phyloP scores from a whole-genome alignment of 2,329 filamentous ascomycete genomes.

The Ilyonectria destructans region DNA sequence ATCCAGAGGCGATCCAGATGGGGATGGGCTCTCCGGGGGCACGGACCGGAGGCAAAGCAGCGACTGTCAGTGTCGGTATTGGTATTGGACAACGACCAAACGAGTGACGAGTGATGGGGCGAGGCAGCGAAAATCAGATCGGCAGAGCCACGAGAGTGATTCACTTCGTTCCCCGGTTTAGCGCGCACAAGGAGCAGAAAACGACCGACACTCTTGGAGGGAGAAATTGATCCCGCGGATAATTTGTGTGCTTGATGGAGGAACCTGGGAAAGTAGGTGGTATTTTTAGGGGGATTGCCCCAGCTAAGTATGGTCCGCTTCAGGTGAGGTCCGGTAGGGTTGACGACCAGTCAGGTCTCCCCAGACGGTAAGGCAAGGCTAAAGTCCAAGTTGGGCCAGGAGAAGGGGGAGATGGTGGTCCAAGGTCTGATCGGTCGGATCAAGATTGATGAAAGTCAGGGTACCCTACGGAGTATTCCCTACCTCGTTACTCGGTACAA shows the following conservation, averaged over 20 bases:
- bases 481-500: constrained; percentile 1
- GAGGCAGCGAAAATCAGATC: constrained; percentile 12
- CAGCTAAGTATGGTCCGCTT: constrained; percentile 46
- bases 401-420: constrained; percentile 11
- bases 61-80: constrained; percentile 16
- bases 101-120: constrained; percentile 13
- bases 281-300: constrained; percentile 36
- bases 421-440: constrained; percentile 23
- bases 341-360: constrained; percentile 42
- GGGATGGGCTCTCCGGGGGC: constrained; percentile 8
- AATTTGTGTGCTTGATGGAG: constrained; percentile 20
- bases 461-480: constrained; percentile 9
- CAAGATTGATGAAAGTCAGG: constrained; percentile 20
- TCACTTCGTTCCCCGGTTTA: constrained; percentile 22
- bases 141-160: constrained; percentile 12
- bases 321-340: constrained; percentile 49
- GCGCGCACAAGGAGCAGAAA: constrained; percentile 16
- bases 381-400: constrained; percentile 33
- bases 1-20: constrained; percentile 17
- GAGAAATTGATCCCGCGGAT: constrained; percentile 25
- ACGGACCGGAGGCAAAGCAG: constrained; percentile 11
- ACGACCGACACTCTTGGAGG: constrained; percentile 9
- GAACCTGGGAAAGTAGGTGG: constrained; percentile 32
- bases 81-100: constrained; percentile 11
- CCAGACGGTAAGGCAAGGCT: constrained; percentile 45